Evolutionary conservation across 1,284 basidiomycete genomes (phyloP), one percentile per base, ranked within the genome.

Genomic region (Earliella scabrosa): DNA sequence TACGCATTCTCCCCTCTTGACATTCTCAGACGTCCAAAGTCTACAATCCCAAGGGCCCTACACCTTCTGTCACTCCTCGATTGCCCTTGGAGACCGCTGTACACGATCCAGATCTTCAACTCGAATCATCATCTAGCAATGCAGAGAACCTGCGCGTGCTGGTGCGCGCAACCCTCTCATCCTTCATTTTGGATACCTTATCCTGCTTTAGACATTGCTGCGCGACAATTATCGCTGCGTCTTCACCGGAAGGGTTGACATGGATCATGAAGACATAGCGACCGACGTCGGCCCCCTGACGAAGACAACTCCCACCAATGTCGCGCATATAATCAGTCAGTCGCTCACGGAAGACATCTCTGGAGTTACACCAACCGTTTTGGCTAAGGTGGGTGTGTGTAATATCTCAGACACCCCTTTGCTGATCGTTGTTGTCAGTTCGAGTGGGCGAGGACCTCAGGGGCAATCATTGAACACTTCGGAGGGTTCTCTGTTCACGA

Each of bases 261-360:
- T 14, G 40, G 24, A 52, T 14, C 26, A n/a, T n/a, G n/a, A n/a
- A n/a, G n/a, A 24, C 24, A n/a, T 35, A 45, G 27, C 31, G 20
- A 18, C 36, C 16, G n/a, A 38, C 36, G 4, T 38, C n/a, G n/a
- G 8, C 36, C 27, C 46, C 13, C 14, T 27, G 4, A 21, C 48
- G 10, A 20, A 50, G n/a, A 36, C 39, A 41, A 31, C 21, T 31
- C 10, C 23, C 29, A 55, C 57, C 24, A 55, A 52, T 23, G 45
- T 59, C 2, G 52, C 57, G 26, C 57, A 54, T 49, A 59, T 55
- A 35, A 54, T 54, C 49, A 54, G 49, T 49, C 49, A 45, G 43
- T 31, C 43, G 43, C 43, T 29, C n/a, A 29, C 43, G 20, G 43
- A 45, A 27, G 32, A 57, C 27, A 44, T 52, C 16, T 3, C 6